Evolutionary conservation across 208 protist species (phyloP).

Genomic region (Paratrypanosoma confusum): DNA sequence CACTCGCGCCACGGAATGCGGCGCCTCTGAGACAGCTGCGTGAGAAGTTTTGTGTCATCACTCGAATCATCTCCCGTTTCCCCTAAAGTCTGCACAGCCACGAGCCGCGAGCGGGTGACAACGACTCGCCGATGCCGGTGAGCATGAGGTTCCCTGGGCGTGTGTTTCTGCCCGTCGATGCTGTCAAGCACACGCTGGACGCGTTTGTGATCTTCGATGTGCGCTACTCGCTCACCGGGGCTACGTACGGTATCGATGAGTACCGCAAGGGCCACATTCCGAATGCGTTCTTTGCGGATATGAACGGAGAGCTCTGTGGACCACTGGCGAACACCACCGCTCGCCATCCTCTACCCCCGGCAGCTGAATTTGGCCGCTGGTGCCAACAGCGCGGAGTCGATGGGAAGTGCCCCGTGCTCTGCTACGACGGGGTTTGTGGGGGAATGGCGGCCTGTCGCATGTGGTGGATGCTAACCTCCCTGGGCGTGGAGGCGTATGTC

Average conservation of each 20-base stretch:
- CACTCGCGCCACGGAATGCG: too few relatives aligned
- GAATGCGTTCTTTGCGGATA: constrained; percentile 30
- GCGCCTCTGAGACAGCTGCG: too few relatives aligned
- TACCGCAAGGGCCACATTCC: constrained; percentile 42
- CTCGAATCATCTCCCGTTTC: too few relatives aligned
- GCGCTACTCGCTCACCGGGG: constrained; percentile 43
- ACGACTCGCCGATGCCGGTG: too few relatives aligned
- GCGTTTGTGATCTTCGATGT: constrained; percentile 59
- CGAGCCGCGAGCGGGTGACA: too few relatives aligned
- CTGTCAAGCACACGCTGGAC: constrained; percentile 24
- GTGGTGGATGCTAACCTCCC: constrained; percentile 81
- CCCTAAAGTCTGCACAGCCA: too few relatives aligned
- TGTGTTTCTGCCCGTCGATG: constrained; percentile 43
- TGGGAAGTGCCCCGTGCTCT: constrained; percentile 38
- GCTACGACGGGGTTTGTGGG: constrained; percentile 74
- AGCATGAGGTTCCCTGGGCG: constrained; percentile 14
- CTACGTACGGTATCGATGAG: constrained; percentile 23
- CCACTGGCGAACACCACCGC: constrained; percentile 14
- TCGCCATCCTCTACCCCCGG: constrained; percentile 49
- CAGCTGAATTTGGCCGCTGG: constrained; percentile 44
- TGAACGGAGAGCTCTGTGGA: constrained; percentile 41
- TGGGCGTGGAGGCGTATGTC: constrained; percentile 74
- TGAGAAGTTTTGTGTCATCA: too few relatives aligned
- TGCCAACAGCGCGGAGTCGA: constrained; percentile 37
- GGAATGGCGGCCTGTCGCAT: constrained; percentile 59